phyloP scores from a whole-genome alignment of 371 early-diverging fungal species.

The Lichtheimia ramosa region DNA sequence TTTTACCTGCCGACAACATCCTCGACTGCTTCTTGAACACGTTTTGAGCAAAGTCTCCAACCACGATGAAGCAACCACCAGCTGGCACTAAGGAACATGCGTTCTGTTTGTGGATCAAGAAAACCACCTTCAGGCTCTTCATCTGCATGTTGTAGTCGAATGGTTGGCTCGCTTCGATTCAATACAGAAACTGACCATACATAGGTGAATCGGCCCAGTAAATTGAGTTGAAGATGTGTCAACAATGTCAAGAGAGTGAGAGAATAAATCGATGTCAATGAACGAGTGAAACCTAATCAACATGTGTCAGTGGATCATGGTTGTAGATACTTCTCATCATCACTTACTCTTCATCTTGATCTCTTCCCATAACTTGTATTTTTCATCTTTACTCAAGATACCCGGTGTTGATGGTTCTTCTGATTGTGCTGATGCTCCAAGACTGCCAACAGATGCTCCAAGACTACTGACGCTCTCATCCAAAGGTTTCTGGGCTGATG shows the following conservation, averaged over 20 bases:
- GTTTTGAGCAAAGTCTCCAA: slow-evolving; percentile 71
- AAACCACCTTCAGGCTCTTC: slow-evolving; percentile 39
- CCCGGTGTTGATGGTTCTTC: slow-evolving; percentile 17
- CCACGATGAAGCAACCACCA: slow-evolving; percentile 94
- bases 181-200: slow-evolving; percentile 79
- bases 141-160: slow-evolving; percentile 44
- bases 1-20: slow-evolving; percentile 65
- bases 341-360: slow-evolving; percentile 78
- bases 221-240: slow-evolving; percentile 85
- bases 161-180: slow-evolving; percentile 50
- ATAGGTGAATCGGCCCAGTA: slow-evolving; percentile 90
- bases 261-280: slow-evolving; percentile 80
- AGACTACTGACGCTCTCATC: slow-evolving; percentile 33
- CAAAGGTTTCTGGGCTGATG: slow-evolving; percentile 5
- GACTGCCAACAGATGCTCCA: slow-evolving; percentile 8
- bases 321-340: not conserved
- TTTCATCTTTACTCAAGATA: slow-evolving; percentile 53
- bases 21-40: slow-evolving; percentile 69
- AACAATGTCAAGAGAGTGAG: slow-evolving; percentile 78
- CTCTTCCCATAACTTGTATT: slow-evolving; percentile 84
- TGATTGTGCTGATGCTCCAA: slow-evolving; percentile 1
- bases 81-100: slow-evolving; percentile 82
- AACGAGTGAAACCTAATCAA: slow-evolving; percentile 73
- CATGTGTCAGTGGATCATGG: not conserved
- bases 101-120: slow-evolving; percentile 63